These are phyloP conservation scores for Phytophthora cactorum DNA, from an alignment of 352 stramenopile species.

Conservation along the genomic window DNA sequence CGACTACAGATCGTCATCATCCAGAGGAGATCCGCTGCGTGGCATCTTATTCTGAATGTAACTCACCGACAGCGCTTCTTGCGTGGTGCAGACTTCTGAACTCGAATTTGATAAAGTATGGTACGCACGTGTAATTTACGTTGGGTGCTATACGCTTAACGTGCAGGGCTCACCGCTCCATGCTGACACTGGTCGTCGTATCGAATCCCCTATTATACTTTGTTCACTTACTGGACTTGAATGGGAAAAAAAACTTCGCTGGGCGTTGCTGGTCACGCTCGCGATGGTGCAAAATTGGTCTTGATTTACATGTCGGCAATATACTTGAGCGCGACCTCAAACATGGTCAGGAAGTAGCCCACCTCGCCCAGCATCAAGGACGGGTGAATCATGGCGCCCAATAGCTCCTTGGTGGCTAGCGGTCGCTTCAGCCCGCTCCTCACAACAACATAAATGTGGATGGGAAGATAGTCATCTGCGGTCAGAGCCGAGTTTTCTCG, in stretches of 20 bases:
- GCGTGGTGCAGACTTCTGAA: conserved; percentile 8
- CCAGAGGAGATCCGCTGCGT: not conserved
- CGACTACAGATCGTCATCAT: not conserved
- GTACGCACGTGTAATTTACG: conserved; percentile 22
- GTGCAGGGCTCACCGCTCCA: conserved; percentile 21
- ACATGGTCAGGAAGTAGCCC: conserved; percentile 90
- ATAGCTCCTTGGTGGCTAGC: conserved; percentile 72
- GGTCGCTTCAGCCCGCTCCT: conserved; percentile 80
- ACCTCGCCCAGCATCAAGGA: conserved; percentile 84
- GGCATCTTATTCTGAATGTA: not conserved
- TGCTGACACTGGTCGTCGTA: conserved; percentile 27
- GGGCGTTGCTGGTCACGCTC: conserved; percentile 14
- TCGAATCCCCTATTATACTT: conserved; percentile 45
- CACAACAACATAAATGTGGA: conserved; percentile 88
- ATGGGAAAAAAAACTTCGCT: conserved; percentile 25
- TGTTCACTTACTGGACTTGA: conserved; percentile 42
- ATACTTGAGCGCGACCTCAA: conserved; percentile 88
- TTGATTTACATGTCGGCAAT: conserved; percentile 82
- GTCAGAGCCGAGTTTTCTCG: conserved; percentile 75
- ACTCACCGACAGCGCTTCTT: not conserved
- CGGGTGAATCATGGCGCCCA: conserved; percentile 86
- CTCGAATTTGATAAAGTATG: conserved; percentile 12
- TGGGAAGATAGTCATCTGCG: conserved; percentile 85
- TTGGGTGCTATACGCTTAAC: conserved; percentile 27
- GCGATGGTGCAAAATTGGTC: conserved; percentile 28